These are phyloP conservation scores for Epichloe typhina DNA, from an alignment of 2,329 filamentous ascomycete genomes.

Conservation along the genomic window DNA sequence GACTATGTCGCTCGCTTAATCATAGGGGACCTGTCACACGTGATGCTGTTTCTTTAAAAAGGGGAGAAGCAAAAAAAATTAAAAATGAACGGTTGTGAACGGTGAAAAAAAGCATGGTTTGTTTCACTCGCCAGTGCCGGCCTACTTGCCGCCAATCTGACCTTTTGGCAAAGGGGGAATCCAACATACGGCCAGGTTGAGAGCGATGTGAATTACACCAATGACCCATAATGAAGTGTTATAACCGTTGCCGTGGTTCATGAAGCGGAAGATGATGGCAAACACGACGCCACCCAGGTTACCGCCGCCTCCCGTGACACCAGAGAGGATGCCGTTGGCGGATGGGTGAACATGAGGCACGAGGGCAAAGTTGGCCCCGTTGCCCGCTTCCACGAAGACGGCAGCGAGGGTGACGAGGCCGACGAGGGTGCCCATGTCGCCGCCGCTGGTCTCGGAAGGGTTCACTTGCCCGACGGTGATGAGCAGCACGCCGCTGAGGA, in stretches of 20 bases:
- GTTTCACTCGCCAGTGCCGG: too few relatives aligned
- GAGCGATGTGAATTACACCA: slow-evolving; percentile 56
- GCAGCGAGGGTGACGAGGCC: slow-evolving; percentile 66
- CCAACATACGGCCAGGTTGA: slow-evolving; percentile 52
- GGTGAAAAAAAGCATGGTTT: too few relatives aligned
- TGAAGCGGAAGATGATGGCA: slow-evolving; percentile 69
- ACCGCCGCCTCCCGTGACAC: slow-evolving; percentile 64
- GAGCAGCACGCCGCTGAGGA: slow-evolving; percentile 44
- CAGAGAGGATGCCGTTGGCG: slow-evolving; percentile 68
- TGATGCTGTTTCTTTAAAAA: background rate
- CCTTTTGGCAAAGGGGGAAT: slow-evolving; percentile 41
- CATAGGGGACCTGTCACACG: background rate
- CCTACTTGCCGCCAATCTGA: slow-evolving; percentile 18
- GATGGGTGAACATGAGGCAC: slow-evolving; percentile 76
- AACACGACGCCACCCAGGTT: slow-evolving; percentile 81
- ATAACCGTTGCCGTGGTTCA: slow-evolving; percentile 49
- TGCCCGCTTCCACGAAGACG: slow-evolving; percentile 72
- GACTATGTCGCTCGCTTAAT: background rate
- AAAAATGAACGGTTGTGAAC: background rate
- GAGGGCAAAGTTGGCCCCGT: slow-evolving; percentile 76
- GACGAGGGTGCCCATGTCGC: slow-evolving; percentile 45
- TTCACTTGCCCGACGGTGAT: slow-evolving; percentile 52
- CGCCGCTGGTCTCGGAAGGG: slow-evolving; percentile 36
- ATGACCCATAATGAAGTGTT: slow-evolving; percentile 68
- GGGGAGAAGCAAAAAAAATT: background rate